Percentiles rank a stretch among this genome's conserved stretches.
Conservation (phyloP, 768 basidiomycete species). For the Hygrocybe punicea region DNA sequence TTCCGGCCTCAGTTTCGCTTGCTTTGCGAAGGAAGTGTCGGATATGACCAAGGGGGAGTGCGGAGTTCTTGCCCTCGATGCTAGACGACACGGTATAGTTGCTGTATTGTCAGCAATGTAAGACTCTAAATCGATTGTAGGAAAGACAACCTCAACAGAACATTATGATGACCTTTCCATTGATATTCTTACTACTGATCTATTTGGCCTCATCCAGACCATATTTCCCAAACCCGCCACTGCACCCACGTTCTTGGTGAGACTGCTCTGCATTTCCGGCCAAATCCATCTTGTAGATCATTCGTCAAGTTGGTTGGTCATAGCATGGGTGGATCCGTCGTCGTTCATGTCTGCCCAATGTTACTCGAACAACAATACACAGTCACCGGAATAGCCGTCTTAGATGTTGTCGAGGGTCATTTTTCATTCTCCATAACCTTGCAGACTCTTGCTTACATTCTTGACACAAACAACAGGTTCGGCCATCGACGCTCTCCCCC, state of each 20-base stretch:
- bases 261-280: slow-evolving; percentile 16
- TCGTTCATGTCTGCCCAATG: slow-evolving; percentile 63
- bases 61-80: slow-evolving; percentile 80
- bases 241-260: slow-evolving; percentile 74
- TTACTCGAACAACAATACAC: slow-evolving; percentile 67
- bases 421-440: background rate
- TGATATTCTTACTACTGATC: slow-evolving; percentile 66
- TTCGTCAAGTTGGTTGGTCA: slow-evolving; percentile 76
- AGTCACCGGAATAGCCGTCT: slow-evolving; percentile 72
- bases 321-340: slow-evolving; percentile 94
- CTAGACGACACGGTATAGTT: slow-evolving; percentile 77
- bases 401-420: slow-evolving; percentile 87
- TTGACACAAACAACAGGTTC: slow-evolving; percentile 53
- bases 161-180: slow-evolving; percentile 63
- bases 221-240: slow-evolving; percentile 62
- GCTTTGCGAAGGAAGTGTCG: slow-evolving; percentile 76
- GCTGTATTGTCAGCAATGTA: background rate
- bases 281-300: background rate
- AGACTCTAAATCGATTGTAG: slow-evolving; percentile 32
- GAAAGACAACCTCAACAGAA: slow-evolving; percentile 56
- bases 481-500: slow-evolving; percentile 86
- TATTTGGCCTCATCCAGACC: slow-evolving; percentile 63
- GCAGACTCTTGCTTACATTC: background rate
- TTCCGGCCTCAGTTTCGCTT: slow-evolving; percentile 85
- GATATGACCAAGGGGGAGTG: slow-evolving; percentile 62